Evolutionary conservation across 768 basidiomycete genomes (phyloP), one percentile per base, ranked within the genome.

Genomic region (Agrocybe pediades): DNA sequence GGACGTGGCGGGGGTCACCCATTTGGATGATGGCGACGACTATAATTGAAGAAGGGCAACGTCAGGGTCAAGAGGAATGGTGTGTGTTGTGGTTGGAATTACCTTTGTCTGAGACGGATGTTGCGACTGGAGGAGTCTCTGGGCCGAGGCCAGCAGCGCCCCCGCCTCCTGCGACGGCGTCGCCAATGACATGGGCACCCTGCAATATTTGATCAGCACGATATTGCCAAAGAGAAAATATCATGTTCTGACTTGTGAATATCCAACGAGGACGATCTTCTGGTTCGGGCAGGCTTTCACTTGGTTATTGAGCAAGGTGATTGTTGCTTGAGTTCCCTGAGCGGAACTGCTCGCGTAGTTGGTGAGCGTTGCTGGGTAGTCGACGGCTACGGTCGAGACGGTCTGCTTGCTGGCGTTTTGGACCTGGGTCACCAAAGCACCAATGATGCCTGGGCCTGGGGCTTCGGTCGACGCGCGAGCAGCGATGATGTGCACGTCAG

Each of bases 251-350:
- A 64, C 65, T 54, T 66, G 65, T 23, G 65, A 67, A 36, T 67
- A 69, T 23, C 68, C 65, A 45, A 67, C 63, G 11, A 69, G 61
- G 20, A 69, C 68, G 39, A 69, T 67, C 57, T 69, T 69, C 45
- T 66, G 66, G 40, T 57, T 58, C 3, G 68, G 68, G 48, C 68
- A 69, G 24, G 61, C 51, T 19, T 53, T 51, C 15, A 59, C 62
- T 52, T 67, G 66, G 44, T 56, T 63, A 27, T 62, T 63, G 46
- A 69, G 54, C 19, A 65, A 41, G 17, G 62, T 49, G 45, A 59
- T 69, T 27, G 63, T 65, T 1, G 64, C 65, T 9, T 61, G 42
- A 25, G 66, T 67, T 17, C 68, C 68, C 36, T 63, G 59, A n/a
- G 61, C 62, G n/a, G 65, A 64, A 44, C 64, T 67, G 44, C 49